Base-by-base conservation (phyloP, 148 eudicot genomes). In the Rhododendron molle region DNA sequence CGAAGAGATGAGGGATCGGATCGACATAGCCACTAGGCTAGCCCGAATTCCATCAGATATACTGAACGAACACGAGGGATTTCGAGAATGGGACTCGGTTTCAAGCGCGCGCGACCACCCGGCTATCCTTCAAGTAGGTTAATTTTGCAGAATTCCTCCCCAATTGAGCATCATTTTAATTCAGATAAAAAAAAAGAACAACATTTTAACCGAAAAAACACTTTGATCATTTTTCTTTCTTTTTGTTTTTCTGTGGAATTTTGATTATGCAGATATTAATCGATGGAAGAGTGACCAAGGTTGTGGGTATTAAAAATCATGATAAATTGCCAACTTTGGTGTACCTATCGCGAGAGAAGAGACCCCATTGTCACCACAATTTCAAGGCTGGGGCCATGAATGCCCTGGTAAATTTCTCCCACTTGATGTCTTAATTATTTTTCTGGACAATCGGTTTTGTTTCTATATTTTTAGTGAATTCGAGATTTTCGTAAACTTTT, bases 111-210 rank as follows among this genome's bases (percentile, higher is more conserved):
- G 10, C 13, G 81, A 88, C 79, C 90, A 88, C 74, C 88, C 80
- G 16, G 40, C 90, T 47, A 72, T 88, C 67, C 43, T 88, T 83
- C 83, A 88, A 30, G 88, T 88, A 83, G 65, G 65, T 58, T 40
- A 40, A 40, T 5, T 56, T 16, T 0, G 21, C 21, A 18, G 60
- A 56, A 56, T 56, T 56, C 7, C 21, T 54, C 23, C 8, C 62
- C 21, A 56, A 56, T 56, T 3, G 7, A 56, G 5, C 44, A 46
- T 9, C 9, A 7, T 46, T 10, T 46, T 1, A 46, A 46, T 40
- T 40, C 43, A 40, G 43, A 40, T 0, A 38, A 5, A 44, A 46
- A 46, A 46, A 46, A 46, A 46, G 36, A 34, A 34, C 36, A 46
- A 46, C 10, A 7, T 9, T 9, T 46, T 1, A 46, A 46, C 49